A percentile compares a stretch with the other conserved stretches of the same genome.
These are phyloP conservation scores for Primulina huaijiensis DNA, from an alignment of 257 asterid species.

Conservation along the genomic window DNA sequence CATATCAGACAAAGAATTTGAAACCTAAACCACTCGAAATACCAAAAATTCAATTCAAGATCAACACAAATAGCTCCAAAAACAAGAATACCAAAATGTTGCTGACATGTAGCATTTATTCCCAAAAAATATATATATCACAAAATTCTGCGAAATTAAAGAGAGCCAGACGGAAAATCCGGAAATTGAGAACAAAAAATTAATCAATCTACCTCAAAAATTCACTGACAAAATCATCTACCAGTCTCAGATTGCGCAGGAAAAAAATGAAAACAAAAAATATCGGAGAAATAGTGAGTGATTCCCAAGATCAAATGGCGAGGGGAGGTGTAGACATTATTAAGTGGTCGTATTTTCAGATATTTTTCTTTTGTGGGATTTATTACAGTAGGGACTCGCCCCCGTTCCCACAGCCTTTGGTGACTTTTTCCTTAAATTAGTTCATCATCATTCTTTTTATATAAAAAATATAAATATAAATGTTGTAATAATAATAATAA, in stretches of 20 bases:
- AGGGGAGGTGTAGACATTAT: neutral
- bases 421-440: neutral
- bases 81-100: constrained; percentile 7
- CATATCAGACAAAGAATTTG: neutral
- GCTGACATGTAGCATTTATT: neutral
- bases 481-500: too few species aligned
- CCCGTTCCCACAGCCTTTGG: neutral
- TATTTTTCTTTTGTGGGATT: neutral
- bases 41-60: constrained; percentile 10
- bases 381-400: constrained; percentile 2
- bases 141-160: constrained; percentile 16
- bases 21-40: constrained; percentile 5
- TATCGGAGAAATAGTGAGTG: constrained; percentile 3
- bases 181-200: neutral
- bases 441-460: neutral
- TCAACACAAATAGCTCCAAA: constrained; percentile 14
- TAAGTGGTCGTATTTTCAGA: constrained; percentile 17
- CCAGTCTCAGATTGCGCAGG: neutral
- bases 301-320: neutral
- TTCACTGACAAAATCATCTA: neutral
- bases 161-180: constrained; percentile 12
- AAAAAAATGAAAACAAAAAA: too few species aligned
- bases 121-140: neutral
- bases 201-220: neutral
- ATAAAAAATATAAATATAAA: too few species aligned